phyloP scores from a whole-genome alignment of 73 alveolate species.

The Blepharisma stoltei region DNA sequence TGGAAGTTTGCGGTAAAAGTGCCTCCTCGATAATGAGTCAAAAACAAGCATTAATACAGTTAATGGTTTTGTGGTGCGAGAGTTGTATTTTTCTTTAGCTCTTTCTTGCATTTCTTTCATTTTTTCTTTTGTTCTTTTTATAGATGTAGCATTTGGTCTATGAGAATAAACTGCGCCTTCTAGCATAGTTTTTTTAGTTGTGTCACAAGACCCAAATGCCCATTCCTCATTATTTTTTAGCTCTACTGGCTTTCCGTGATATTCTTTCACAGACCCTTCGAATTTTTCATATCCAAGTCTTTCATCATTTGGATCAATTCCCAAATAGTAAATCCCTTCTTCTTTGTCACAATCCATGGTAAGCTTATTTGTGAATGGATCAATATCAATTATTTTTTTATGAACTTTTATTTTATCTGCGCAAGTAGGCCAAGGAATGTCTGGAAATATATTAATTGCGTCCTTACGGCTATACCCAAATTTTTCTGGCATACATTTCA shows the following conservation, averaged over 20 bases:
- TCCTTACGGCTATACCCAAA: background rate
- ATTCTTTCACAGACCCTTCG: background rate
- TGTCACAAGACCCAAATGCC: constrained; percentile 2
- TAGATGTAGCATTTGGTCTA: background rate
- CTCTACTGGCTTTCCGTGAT: background rate
- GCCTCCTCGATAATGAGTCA: constrained; percentile 26
- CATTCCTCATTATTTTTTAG: background rate
- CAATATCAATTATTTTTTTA: constrained; percentile 4
- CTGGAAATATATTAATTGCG: background rate
- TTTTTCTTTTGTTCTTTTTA: background rate
- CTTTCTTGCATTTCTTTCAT: constrained; percentile 19
- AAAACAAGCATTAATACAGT: constrained; percentile 14
- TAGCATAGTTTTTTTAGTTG: background rate
- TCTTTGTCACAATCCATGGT: background rate
- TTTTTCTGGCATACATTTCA: background rate
- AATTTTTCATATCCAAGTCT: no score
- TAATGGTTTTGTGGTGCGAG: background rate
- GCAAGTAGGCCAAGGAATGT: background rate
- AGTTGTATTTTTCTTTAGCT: background rate
- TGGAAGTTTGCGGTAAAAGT: constrained; percentile 20
- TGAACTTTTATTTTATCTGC: background rate
- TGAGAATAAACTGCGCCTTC: background rate
- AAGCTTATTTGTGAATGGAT: constrained; percentile 2
- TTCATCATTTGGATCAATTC: no score
- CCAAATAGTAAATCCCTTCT: no score